Evolutionary conservation across 2,329 filamentous ascomycete species (phyloP).

Genomic region (Penicillium sp.): DNA sequence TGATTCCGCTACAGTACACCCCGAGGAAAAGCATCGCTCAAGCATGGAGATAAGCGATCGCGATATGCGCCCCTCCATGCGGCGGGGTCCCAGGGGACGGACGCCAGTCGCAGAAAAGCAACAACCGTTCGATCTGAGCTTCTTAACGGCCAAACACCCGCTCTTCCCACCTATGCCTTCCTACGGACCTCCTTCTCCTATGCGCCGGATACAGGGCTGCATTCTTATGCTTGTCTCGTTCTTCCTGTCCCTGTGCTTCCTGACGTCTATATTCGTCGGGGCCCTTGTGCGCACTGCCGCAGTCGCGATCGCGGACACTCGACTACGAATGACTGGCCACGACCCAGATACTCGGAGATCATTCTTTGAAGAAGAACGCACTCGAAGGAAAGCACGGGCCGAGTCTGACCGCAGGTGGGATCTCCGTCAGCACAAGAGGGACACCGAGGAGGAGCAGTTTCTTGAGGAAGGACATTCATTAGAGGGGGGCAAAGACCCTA

Average conservation of each 20-base stretch:
- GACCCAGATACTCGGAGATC: constrained; percentile 63
- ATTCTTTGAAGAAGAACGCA: constrained; percentile 72
- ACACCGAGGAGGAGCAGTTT: constrained; percentile 41
- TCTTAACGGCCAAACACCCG: constrained; percentile 31
- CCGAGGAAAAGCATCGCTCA: neutral
- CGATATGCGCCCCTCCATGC: neutral
- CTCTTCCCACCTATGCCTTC: constrained; percentile 81
- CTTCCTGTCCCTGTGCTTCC: constrained; percentile 74
- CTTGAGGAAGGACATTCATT: constrained; percentile 65
- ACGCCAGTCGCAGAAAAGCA: constrained; percentile 13
- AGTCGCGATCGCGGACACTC: constrained; percentile 49
- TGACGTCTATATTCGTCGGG: constrained; percentile 73
- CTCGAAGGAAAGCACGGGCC: constrained; percentile 57
- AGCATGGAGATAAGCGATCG: neutral
- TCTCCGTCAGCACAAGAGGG: constrained; percentile 40
- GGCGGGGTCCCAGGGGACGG: neutral
- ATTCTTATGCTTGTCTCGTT: constrained; percentile 69
- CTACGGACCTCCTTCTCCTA: constrained; percentile 71
- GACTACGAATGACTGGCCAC: constrained; percentile 58
- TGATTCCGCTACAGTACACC: neutral
- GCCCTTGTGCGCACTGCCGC: constrained; percentile 69
- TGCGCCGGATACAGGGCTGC: constrained; percentile 66
- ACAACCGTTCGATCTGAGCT: constrained; percentile 3
- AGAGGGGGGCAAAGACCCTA: constrained; percentile 76
- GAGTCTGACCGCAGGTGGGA: constrained; percentile 66